Evolutionary conservation across 768 basidiomycete genomes (phyloP).

Genomic region (Boletus pseudo-olivaceus): DNA sequence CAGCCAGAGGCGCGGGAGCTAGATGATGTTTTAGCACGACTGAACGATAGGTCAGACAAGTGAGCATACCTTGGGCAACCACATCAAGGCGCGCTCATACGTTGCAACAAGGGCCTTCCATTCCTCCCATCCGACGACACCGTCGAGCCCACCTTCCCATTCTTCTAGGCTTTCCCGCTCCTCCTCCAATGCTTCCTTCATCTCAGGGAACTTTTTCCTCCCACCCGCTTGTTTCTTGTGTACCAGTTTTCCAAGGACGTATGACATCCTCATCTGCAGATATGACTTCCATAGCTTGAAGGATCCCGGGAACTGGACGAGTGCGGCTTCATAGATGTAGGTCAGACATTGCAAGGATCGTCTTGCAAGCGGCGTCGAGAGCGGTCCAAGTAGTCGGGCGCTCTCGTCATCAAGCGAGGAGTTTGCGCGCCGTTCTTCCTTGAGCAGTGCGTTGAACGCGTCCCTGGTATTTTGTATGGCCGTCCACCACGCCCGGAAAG

Average conservation of each 20-base stretch:
- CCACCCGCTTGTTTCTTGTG: constrained; percentile 78
- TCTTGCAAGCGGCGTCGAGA: constrained; percentile 69
- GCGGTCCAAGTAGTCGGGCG: constrained; percentile 67
- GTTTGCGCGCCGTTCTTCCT: constrained; percentile 46
- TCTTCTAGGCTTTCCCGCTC: constrained; percentile 75
- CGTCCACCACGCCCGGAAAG: constrained; percentile 91
- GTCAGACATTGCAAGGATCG: constrained; percentile 78
- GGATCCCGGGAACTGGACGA: constrained; percentile 80
- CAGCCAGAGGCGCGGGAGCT: constrained; percentile 94
- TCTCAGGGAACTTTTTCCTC: constrained; percentile 87
- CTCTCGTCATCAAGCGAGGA: constrained; percentile 46
- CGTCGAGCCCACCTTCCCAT: constrained; percentile 86
- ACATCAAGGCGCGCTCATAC: constrained; percentile 92
- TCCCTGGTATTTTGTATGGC: constrained; percentile 78
- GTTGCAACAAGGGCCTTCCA: constrained; percentile 87
- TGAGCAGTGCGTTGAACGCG: constrained; percentile 52
- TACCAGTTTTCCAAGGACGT: constrained; percentile 75
- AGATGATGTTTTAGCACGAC: constrained; percentile 5
- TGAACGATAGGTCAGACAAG: neutral
- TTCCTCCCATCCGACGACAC: constrained; percentile 92
- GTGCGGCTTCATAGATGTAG: constrained; percentile 92
- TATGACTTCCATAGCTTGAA: constrained; percentile 98
- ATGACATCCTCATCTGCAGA: constrained; percentile 75
- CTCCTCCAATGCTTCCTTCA: constrained; percentile 86
- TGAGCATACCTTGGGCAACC: constrained; percentile 76